phyloP scores from a whole-genome alignment of 2,329 filamentous ascomycete genomes.

The Stemphylium lycopersici region DNA sequence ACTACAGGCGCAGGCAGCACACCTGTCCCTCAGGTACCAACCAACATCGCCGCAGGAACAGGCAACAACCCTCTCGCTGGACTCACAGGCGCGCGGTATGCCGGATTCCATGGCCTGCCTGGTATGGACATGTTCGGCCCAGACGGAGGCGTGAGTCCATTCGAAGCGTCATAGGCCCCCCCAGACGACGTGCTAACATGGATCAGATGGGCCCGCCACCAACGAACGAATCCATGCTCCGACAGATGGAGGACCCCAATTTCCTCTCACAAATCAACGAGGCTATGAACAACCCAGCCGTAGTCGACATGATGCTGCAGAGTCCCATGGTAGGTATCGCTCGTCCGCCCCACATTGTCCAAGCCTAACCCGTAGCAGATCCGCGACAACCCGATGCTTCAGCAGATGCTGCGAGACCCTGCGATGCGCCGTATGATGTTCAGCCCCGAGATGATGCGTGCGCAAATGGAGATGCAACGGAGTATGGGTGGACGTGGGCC shows the following conservation, averaged over 20 bases:
- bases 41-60: conserved; percentile 79
- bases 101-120: conserved; percentile 87
- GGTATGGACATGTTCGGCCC: conserved; percentile 89
- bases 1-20: conserved; percentile 49
- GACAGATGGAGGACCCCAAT: conserved; percentile 87
- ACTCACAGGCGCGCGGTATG: conserved; percentile 90
- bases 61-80: conserved; percentile 87
- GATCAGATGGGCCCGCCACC: conserved; percentile 88
- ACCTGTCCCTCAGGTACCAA: conserved; percentile 67
- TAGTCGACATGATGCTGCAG: conserved; percentile 79
- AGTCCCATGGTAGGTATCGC: conserved; percentile 58
- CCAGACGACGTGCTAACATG: conserved; percentile 23
- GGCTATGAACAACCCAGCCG: conserved; percentile 90
- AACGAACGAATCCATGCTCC: conserved; percentile 78
- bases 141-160: conserved; percentile 83
- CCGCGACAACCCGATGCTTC: conserved; percentile 84
- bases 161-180: neutral
- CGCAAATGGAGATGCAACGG: conserved; percentile 82
- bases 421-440: conserved; percentile 92
- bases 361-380: conserved; percentile 56
- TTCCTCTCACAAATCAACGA: conserved; percentile 90
- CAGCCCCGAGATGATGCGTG: conserved; percentile 81
- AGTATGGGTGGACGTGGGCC: conserved; percentile 57
- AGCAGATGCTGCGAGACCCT: conserved; percentile 86
- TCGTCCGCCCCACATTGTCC: neutral